phyloP scores from a whole-genome alignment of 768 basidiomycete species.

The Boletus rubropictus region DNA sequence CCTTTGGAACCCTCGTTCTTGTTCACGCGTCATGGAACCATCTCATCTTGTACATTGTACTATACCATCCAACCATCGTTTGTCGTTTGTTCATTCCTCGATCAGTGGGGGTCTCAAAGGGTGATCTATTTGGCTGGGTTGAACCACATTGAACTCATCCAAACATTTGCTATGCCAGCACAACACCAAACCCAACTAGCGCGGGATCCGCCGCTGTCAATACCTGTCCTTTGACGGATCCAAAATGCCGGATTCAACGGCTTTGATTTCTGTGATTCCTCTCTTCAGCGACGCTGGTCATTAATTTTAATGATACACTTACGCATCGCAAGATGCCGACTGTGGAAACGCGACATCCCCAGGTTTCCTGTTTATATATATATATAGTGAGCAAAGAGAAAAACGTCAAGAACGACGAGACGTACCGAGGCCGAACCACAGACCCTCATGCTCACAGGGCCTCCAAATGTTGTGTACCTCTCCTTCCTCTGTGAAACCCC shows the following conservation, averaged over 20 bases:
- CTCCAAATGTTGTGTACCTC: conserved; percentile 43
- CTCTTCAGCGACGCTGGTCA: neutral
- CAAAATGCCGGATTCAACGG: conserved; percentile 26
- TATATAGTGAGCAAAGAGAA: neutral
- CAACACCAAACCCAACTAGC: neutral
- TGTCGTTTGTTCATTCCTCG: neutral
- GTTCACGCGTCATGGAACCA: neutral
- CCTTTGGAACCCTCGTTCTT: neutral
- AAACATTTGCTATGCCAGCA: neutral
- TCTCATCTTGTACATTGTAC: conserved; percentile 5
- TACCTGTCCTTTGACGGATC: conserved; percentile 17
- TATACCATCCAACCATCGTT: neutral
- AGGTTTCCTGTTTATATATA: too few relatives aligned
- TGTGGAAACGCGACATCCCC: conserved; percentile 25
- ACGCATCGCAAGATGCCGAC: conserved; percentile 29
- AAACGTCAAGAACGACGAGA: neutral
- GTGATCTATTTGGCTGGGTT: neutral
- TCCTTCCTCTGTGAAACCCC: conserved; percentile 62
- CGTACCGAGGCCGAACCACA: conserved; percentile 29
- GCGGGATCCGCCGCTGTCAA: too few relatives aligned
- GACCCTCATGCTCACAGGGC: conserved; percentile 32
- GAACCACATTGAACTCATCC: too few relatives aligned
- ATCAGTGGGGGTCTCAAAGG: neutral
- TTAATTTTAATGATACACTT: conserved; percentile 5
- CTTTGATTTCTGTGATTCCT: conserved; percentile 24